These are phyloP conservation scores for Entomortierella lignicola DNA, from an alignment of 192 early-diverging fungal genomes.

Conservation along the genomic window DNA sequence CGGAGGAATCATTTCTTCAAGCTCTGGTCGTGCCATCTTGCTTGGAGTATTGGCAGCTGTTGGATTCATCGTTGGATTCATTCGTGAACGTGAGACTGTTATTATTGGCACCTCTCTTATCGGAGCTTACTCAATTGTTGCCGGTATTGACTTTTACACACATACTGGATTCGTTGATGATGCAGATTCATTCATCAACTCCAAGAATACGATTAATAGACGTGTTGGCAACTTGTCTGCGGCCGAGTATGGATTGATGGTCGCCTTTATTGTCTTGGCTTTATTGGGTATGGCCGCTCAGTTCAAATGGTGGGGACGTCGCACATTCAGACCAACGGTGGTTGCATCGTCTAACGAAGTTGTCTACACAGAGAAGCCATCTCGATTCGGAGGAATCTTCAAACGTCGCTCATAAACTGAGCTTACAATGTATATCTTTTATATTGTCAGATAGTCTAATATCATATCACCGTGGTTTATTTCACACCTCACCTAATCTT, in stretches of 20 bases:
- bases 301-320: constrained; percentile 39
- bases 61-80: constrained; percentile 55
- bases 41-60: constrained; percentile 45
- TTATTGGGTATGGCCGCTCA: constrained; percentile 36
- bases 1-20: constrained; percentile 38
- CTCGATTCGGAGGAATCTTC: constrained; percentile 31
- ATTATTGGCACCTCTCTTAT: constrained; percentile 62
- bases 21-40: constrained; percentile 48
- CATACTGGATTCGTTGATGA: constrained; percentile 61
- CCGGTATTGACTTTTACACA: constrained; percentile 66
- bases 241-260: constrained; percentile 20
- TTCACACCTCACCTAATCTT: too few relatives aligned
- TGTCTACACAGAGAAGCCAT: constrained; percentile 40
- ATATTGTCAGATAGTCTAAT: too few relatives aligned
- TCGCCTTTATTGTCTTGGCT: constrained; percentile 34
- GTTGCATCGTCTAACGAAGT: constrained; percentile 7
- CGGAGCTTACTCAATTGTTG: constrained; percentile 63
- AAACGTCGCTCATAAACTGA: constrained; percentile 29
- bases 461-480: too few relatives aligned
- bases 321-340: constrained; percentile 12
- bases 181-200: constrained; percentile 45
- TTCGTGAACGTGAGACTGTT: constrained; percentile 64
- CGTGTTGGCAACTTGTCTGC: constrained; percentile 11
- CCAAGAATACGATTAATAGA: constrained; percentile 18
- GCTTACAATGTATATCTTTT: too few relatives aligned